phyloP scores from a whole-genome alignment of 2,329 filamentous ascomycete species.

The Pseudocercospora macadamiae region DNA sequence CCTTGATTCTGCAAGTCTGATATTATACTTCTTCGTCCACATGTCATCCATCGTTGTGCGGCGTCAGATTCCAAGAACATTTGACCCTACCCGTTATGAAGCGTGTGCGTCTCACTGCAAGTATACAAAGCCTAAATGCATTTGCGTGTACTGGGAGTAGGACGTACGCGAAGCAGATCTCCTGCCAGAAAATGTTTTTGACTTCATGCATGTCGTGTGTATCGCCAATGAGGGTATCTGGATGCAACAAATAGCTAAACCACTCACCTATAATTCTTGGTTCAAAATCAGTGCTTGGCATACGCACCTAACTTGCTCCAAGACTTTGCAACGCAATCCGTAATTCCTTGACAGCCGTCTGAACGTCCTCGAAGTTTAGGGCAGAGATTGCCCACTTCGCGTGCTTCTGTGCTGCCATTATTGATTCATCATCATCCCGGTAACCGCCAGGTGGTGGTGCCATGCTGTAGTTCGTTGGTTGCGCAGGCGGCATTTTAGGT shows the following conservation, averaged over 20 bases:
- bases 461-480: slow-evolving; percentile 8
- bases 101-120: no score
- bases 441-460: slow-evolving; percentile 47
- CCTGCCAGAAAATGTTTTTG: no score
- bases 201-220: no score
- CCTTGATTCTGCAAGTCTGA: no score
- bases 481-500: slow-evolving; percentile 21
- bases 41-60: no score
- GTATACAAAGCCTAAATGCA: no score
- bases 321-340: slow-evolving; percentile 71
- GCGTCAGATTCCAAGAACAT: no score
- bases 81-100: no score
- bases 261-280: neutral
- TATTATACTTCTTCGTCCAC: no score
- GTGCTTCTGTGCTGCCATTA: slow-evolving; percentile 87
- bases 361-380: slow-evolving; percentile 92
- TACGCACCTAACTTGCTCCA: slow-evolving; percentile 58
- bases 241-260: neutral
- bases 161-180: no score
- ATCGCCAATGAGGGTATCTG: neutral
- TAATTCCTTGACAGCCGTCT: slow-evolving; percentile 85
- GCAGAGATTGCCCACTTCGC: slow-evolving; percentile 97
- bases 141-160: no score
- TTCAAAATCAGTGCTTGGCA: neutral
- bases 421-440: slow-evolving; percentile 67